Base-by-base conservation (phyloP, 805 yeast genomes). In the Ogataea pini region DNA sequence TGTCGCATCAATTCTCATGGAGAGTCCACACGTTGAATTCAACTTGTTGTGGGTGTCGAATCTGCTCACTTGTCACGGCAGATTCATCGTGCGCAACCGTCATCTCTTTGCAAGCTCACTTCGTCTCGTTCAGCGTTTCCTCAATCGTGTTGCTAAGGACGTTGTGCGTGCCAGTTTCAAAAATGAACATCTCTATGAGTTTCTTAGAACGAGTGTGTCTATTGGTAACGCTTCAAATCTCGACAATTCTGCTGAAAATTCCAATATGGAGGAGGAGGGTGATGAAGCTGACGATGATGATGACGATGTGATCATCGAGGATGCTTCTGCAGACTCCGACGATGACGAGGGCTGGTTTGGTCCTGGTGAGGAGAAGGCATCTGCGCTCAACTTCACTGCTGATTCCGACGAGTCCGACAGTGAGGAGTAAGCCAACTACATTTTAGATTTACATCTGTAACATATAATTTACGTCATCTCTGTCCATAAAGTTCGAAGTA, bases 11-110 rank as follows among this genome's bases (percentile, higher is more conserved):
- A 75, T 79, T 54, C 75, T 83, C 29, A 77, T 77, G 63, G 86
- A 84, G 3, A 81, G 89, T 5, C 90, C 80, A 28, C 98, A 94
- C 68, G 64, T 92, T 19, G 97, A 94, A 69, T 90, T 83, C 70
- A 82, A 84, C 58, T 65, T 94, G 53, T 57, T 86, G 9, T 94
- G 99, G 98, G 75, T 92, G 28, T 81, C 83, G 56, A 71, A 77
- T 13, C 58, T 90, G 4, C 66, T 94, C 14, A 74, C 85, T 1
- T 66, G 76, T 16, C 97, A 92, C 63, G 98, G 99, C 10, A 76
- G 76, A 54, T 85, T 79, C 65, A 85, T 94, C 45, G 75, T 79
- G 34, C 65, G 66, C 10, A 77, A 86, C 59, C 82, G 80, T 59
- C 82, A 77, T 51, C 77, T 80, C 44, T 87, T 85, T 58, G 73